phyloP scores from a whole-genome alignment of 768 basidiomycete species.

The Daedalea quercina region DNA sequence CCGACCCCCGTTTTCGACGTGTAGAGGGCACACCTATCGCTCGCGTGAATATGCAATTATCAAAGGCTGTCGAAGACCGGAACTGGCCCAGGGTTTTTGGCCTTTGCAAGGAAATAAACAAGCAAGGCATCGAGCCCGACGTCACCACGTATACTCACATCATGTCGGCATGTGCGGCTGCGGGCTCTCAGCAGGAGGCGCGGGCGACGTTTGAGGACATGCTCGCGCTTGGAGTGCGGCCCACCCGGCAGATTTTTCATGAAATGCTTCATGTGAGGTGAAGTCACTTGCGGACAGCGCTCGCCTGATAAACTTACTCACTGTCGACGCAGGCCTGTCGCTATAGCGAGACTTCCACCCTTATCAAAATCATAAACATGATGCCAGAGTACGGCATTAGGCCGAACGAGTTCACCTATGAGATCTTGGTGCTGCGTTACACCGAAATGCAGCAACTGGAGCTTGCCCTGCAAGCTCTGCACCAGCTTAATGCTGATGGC shows the following conservation, averaged over 20 bases:
- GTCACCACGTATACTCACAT: constrained; percentile 50
- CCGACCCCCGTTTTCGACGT: constrained; percentile 17
- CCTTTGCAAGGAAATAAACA: constrained; percentile 53
- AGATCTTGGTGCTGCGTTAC: constrained; percentile 43
- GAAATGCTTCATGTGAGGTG: constrained; percentile 49
- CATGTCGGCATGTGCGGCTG: constrained; percentile 39
- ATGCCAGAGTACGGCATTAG: constrained; percentile 45
- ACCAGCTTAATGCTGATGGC: constrained; percentile 47
- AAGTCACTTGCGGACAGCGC: background rate
- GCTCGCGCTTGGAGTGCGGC: constrained; percentile 41
- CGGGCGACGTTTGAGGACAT: constrained; percentile 70
- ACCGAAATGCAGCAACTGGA: constrained; percentile 50
- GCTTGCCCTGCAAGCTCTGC: constrained; percentile 51
- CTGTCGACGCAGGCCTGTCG: constrained; percentile 39
- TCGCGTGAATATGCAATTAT: constrained; percentile 25
- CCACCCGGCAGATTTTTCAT: constrained; percentile 48
- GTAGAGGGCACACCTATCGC: constrained; percentile 12
- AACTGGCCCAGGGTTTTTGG: constrained; percentile 35
- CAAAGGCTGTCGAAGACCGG: constrained; percentile 29
- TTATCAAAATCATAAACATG: constrained; percentile 36
- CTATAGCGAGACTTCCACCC: constrained; percentile 12
- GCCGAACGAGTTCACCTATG: constrained; percentile 49
- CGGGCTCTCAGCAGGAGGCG: constrained; percentile 42
- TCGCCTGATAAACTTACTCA: background rate
- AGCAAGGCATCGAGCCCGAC: constrained; percentile 44